Evolutionary conservation across 305 asterid genomes (phyloP).

Genomic region (Fraxinus greggii): DNA sequence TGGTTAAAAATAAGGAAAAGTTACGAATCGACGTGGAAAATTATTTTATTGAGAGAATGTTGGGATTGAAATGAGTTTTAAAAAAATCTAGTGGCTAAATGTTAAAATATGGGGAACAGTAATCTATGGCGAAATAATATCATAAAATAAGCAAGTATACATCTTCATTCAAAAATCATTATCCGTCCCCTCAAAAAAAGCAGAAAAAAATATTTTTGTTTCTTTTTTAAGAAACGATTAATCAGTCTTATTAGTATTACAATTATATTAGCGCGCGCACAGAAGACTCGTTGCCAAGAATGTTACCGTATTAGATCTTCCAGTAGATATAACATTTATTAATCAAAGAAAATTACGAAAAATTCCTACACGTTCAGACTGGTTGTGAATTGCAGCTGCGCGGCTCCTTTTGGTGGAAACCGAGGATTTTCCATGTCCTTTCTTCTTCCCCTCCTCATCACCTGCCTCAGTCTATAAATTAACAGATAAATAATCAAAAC

Average conservation of each 20-base stretch:
- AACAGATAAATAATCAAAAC: not conserved
- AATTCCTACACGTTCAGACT: slow-evolving; percentile 70
- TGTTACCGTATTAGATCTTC: not conserved
- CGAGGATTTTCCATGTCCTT: slow-evolving; percentile 48
- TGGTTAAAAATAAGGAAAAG: not conserved
- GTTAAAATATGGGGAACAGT: not conserved
- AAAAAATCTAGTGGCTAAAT: not conserved
- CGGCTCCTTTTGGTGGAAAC: slow-evolving; percentile 60
- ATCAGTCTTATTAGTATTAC: too few species aligned
- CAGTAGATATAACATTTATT: not conserved
- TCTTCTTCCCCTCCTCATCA: slow-evolving; percentile 36
- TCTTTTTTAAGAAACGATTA: too few species aligned
- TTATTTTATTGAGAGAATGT: not conserved
- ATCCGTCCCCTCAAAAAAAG: too few species aligned
- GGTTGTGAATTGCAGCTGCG: slow-evolving; percentile 81
- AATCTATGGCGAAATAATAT: not conserved
- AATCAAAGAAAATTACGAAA: not conserved
- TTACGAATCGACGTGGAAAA: too few species aligned
- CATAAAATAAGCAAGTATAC: not conserved
- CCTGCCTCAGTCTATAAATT: slow-evolving; percentile 35
- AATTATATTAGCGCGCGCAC: too few species aligned
- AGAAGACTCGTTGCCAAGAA: not conserved
- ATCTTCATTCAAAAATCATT: not conserved
- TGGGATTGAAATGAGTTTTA: too few species aligned
- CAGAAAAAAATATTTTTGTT: too few species aligned